Percentiles rank a stretch among this genome's conserved stretches.
Evolutionary conservation across 1,284 basidiomycete genomes (phyloP).

Genomic region (Inonotus obliquus): DNA sequence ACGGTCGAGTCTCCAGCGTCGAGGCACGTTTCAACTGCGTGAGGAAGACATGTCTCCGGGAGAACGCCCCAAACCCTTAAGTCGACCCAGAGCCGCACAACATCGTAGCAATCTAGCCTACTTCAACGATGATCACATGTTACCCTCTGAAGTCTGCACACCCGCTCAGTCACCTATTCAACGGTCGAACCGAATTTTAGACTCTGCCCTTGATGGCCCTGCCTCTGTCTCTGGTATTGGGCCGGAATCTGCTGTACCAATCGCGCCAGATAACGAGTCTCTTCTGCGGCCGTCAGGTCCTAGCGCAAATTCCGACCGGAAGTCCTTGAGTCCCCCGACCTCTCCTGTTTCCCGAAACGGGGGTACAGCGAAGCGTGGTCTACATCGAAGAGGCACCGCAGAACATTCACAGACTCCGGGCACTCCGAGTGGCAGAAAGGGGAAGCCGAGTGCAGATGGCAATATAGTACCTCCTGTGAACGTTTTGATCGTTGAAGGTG

Average conservation of each 20-base stretch:
- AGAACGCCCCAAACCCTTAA: slow-evolving; percentile 3
- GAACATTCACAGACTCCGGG: slow-evolving; percentile 21
- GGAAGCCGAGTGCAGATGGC: slow-evolving; percentile 33
- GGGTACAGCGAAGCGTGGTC: not conserved
- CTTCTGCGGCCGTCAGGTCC: not conserved
- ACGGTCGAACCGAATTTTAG: not conserved
- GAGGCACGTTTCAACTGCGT: not conserved
- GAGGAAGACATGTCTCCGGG: slow-evolving; percentile 11
- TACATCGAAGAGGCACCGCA: slow-evolving; percentile 9
- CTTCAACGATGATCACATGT: not conserved
- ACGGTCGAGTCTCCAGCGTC: not conserved
- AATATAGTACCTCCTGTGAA: slow-evolving; percentile 90
- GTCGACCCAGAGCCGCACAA: not conserved
- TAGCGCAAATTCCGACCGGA: not conserved
- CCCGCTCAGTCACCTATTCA: not conserved
- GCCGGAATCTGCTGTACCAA: not conserved
- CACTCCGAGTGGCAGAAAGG: slow-evolving; percentile 22
- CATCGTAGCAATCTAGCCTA: not conserved
- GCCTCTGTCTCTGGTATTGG: not conserved
- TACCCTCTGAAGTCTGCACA: not conserved
- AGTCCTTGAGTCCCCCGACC: slow-evolving; percentile 6
- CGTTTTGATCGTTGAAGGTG: slow-evolving; percentile 93
- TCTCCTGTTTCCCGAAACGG: slow-evolving; percentile 2
- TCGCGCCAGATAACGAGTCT: not conserved
- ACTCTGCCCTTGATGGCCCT: not conserved